phyloP scores from a whole-genome alignment of 805 yeast genomes.

The Metschnikowia kofuensis region DNA sequence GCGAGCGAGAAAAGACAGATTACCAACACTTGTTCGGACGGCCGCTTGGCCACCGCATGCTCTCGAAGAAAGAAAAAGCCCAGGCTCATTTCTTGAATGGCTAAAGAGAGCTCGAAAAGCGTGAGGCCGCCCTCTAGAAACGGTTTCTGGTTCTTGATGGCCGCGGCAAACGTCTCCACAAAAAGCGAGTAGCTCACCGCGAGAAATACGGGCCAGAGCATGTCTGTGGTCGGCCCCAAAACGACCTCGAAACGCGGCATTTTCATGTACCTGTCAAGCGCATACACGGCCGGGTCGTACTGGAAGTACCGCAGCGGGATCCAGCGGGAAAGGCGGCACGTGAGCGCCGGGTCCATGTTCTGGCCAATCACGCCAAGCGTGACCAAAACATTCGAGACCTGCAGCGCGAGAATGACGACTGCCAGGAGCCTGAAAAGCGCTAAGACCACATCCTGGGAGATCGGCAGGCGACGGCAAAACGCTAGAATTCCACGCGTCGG shows the following conservation, averaged over 20 bases:
- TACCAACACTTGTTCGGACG: slow-evolving; percentile 50
- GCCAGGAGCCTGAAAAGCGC: slow-evolving; percentile 29
- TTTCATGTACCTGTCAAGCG: slow-evolving; percentile 26
- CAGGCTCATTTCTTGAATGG: slow-evolving; percentile 68
- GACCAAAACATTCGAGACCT: slow-evolving; percentile 28
- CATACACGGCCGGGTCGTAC: slow-evolving; percentile 15
- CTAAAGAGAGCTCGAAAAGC: slow-evolving; percentile 70
- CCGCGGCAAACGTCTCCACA: slow-evolving; percentile 62
- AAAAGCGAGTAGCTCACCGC: slow-evolving; percentile 60
- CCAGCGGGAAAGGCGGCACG: slow-evolving; percentile 11
- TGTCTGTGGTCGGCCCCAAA: slow-evolving; percentile 49
- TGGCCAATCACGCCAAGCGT: slow-evolving; percentile 26
- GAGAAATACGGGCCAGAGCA: slow-evolving; percentile 57
- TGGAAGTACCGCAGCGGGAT: slow-evolving; percentile 6
- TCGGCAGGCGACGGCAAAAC: slow-evolving; percentile 17
- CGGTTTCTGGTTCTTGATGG: slow-evolving; percentile 53
- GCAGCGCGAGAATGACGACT: slow-evolving; percentile 24
- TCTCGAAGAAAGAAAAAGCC: slow-evolving; percentile 26
- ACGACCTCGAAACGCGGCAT: slow-evolving; percentile 27
- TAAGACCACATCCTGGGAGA: slow-evolving; percentile 8
- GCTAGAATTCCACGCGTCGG: slow-evolving; percentile 16
- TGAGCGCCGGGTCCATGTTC: slow-evolving; percentile 1
- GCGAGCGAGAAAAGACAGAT: slow-evolving; percentile 54
- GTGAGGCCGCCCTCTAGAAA: slow-evolving; percentile 67
- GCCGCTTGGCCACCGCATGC: slow-evolving; percentile 27